phyloP scores from a whole-genome alignment of 306 rosid genomes.

The Citrullus amarus region DNA sequence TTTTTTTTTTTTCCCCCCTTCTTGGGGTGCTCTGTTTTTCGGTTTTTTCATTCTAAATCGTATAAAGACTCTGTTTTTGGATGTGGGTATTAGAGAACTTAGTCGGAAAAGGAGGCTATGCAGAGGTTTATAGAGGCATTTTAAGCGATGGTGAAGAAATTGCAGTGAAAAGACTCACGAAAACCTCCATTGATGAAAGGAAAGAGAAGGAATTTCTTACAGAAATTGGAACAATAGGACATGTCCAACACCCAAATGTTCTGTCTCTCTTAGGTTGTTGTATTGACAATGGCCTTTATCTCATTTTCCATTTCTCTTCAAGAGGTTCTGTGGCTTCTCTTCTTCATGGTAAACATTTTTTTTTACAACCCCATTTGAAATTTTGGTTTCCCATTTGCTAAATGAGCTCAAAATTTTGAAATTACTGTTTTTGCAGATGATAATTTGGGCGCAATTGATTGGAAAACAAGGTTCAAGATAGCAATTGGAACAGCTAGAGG shows the following conservation, averaged over 20 bases:
- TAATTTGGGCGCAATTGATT: conserved; percentile 49
- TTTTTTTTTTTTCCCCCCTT: too few relatives aligned
- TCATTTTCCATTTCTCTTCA: conserved; percentile 63
- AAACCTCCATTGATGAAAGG: conserved; percentile 58
- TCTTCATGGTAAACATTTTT: conserved; percentile 51
- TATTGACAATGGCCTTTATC: conserved; percentile 76
- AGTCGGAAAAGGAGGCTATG: conserved; percentile 89
- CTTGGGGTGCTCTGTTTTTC: not conserved
- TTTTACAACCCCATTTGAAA: not conserved
- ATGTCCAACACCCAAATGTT: conserved; percentile 62
- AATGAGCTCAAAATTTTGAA: not conserved
- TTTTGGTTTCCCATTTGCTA: not conserved
- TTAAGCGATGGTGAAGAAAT: conserved; percentile 49
- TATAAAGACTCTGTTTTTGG: not conserved
- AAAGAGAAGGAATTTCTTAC: conserved; percentile 82
- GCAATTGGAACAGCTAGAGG: conserved; percentile 76
- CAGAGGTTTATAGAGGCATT: conserved; percentile 76
- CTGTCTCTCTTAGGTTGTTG: conserved; percentile 76
- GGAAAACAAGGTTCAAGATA: conserved; percentile 78
- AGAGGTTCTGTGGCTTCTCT: conserved; percentile 76
- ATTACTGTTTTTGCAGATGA: conserved; percentile 32
- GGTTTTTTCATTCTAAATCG: not conserved
- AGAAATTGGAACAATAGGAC: conserved; percentile 93
- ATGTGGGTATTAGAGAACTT: conserved; percentile 46
- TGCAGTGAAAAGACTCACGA: conserved; percentile 81